These are phyloP conservation scores for Fragaria ananassa DNA, from an alignment of 306 rosid species.

Conservation along the genomic window DNA sequence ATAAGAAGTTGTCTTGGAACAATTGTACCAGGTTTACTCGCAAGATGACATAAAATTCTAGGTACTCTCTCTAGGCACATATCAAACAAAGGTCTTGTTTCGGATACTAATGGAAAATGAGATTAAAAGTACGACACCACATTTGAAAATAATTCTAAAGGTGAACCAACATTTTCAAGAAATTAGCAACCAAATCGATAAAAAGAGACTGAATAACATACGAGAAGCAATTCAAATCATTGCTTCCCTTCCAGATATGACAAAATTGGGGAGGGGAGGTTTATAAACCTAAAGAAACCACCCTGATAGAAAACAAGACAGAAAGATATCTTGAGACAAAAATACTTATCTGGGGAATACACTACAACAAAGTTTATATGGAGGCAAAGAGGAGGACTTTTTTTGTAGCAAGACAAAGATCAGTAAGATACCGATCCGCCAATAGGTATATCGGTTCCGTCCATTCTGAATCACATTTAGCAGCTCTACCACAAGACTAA, in stretches of 20 bases:
- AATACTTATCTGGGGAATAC: neutral
- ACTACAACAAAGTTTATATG: constrained; percentile 1
- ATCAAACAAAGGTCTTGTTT: neutral
- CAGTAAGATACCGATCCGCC: constrained; percentile 25
- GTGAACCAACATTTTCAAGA: neutral
- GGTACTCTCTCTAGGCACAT: too few relatives aligned
- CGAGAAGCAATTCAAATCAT: neutral
- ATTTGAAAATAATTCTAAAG: too few relatives aligned
- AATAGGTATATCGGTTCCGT: constrained; percentile 12
- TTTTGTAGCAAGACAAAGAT: neutral
- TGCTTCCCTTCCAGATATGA: neutral
- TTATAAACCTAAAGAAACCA: neutral
- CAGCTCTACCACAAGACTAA: constrained; percentile 26
- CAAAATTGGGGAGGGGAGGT: constrained; percentile 11
- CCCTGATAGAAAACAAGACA: constrained; percentile 11
- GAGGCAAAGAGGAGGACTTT: constrained; percentile 1
- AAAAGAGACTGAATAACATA: neutral
- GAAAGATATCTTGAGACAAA: constrained; percentile 1
- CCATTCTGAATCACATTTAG: constrained; percentile 21
- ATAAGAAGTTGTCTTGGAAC: neutral
- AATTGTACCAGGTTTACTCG: neutral
- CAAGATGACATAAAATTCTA: neutral
- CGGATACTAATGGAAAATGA: too few relatives aligned
- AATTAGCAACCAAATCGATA: neutral
- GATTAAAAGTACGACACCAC: neutral